A percentile compares a stretch with the other conserved stretches of the same genome.
These are phyloP conservation scores for Rhodotorula glutinis DNA, from an alignment of 1,284 basidiomycete genomes.

Conservation along the genomic window DNA sequence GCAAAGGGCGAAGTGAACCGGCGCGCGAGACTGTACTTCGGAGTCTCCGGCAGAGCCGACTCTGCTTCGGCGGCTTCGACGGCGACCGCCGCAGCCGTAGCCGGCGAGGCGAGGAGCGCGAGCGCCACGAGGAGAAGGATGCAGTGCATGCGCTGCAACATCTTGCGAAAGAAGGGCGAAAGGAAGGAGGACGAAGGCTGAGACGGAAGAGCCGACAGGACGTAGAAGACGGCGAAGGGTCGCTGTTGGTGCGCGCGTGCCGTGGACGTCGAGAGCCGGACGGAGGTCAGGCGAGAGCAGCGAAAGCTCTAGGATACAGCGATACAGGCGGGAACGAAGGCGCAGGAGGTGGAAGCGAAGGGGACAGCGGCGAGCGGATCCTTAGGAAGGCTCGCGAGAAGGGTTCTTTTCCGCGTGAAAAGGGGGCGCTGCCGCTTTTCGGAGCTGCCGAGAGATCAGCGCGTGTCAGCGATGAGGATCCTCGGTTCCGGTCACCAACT, in stretches of 20 bases:
- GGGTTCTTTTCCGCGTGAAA: background rate
- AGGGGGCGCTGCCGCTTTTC: background rate
- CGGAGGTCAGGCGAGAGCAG: background rate
- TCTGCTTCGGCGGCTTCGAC: constrained; percentile 5
- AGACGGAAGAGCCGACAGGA: background rate
- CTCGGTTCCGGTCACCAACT: background rate
- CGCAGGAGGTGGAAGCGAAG: no score
- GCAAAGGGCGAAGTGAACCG: constrained; percentile 23
- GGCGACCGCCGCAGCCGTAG: constrained; percentile 9
- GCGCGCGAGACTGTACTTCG: constrained; percentile 10
- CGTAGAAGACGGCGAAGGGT: background rate
- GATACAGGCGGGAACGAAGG: no score
- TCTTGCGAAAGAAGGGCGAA: background rate
- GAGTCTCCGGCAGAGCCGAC: constrained; percentile 2
- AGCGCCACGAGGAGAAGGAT: constrained; percentile 12
- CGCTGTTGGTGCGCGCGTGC: no score
- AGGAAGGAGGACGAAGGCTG: background rate
- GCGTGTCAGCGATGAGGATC: background rate
- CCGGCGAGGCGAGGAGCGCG: constrained; percentile 7
- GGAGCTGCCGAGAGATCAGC: background rate
- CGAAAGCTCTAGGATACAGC: no score
- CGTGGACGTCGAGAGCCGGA: background rate
- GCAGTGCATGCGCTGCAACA: constrained; percentile 6
- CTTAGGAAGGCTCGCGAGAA: no score
- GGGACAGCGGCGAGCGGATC: no score